Percentiles rank a stretch among this genome's conserved stretches.
Evolutionary conservation across 2,329 filamentous ascomycete genomes (phyloP).

Genomic region (Aspergillus neoniger): DNA sequence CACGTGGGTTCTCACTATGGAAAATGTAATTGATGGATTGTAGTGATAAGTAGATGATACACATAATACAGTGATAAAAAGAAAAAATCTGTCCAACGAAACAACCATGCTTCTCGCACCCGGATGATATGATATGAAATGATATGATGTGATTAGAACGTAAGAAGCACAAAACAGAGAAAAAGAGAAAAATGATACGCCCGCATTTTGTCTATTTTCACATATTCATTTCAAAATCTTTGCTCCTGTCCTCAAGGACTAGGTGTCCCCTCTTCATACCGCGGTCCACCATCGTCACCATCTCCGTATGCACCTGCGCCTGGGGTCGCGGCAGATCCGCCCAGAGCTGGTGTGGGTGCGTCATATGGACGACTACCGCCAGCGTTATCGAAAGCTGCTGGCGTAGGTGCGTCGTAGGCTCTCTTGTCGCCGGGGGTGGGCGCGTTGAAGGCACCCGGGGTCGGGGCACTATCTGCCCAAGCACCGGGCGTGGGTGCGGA

Average conservation of each 20-base stretch:
- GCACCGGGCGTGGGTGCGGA: conserved; percentile 56
- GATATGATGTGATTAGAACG: not conserved
- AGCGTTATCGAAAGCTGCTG: conserved; percentile 30
- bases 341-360: conserved; percentile 53
- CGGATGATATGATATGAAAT: no score
- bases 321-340: conserved; percentile 41
- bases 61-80: conserved; percentile 8
- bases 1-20: no score
- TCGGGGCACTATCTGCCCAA: conserved; percentile 49
- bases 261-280: conserved; percentile 47
- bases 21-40: no score
- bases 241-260: conserved; percentile 31
- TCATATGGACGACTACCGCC: conserved; percentile 38
- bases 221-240: not conserved
- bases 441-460: conserved; percentile 49
- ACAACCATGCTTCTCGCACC: not conserved
- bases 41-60: conserved; percentile 7
- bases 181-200: not conserved
- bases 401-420: conserved; percentile 42
- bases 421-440: conserved; percentile 45
- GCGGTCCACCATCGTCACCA: conserved; percentile 44
- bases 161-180: not conserved
- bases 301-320: conserved; percentile 38
- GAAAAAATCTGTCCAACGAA: not conserved
- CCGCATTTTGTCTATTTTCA: conserved; percentile 1